Evolutionary conservation across 129 eudicot genomes (phyloP).

Genomic region (Dittrichia graveolens): DNA sequence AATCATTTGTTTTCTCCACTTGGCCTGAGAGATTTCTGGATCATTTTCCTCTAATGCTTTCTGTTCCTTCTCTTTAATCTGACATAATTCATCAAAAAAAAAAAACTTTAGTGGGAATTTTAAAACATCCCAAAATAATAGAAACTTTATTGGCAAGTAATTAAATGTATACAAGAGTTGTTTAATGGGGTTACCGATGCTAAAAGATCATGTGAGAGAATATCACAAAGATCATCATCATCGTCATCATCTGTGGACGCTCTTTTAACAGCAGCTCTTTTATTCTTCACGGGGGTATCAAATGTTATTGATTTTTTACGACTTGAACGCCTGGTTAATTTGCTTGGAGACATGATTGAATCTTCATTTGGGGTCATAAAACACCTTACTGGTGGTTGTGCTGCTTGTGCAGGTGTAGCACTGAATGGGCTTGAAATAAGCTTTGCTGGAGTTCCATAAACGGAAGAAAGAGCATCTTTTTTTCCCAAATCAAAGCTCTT

Average conservation of each 20-base stretch:
- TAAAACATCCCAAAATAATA: neutral
- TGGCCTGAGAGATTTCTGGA: conserved; percentile 83
- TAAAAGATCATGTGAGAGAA: conserved; percentile 55
- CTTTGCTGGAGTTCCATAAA: conserved; percentile 48
- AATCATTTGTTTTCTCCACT: conserved; percentile 59
- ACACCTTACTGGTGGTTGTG: conserved; percentile 49
- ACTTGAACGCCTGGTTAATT: conserved; percentile 51
- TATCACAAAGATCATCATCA: conserved; percentile 48
- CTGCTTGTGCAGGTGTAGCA: conserved; percentile 57
- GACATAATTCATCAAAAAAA: conserved; percentile 14
- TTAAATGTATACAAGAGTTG: neutral
- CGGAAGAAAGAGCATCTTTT: conserved; percentile 26
- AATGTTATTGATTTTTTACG: conserved; percentile 53
- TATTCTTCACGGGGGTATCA: conserved; percentile 55
- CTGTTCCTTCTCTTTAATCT: conserved; percentile 70
- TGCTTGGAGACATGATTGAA: conserved; percentile 40
- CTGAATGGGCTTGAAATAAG: conserved; percentile 56
- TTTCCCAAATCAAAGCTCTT: conserved; percentile 36
- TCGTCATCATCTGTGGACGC: conserved; percentile 13
- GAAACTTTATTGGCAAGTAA: neutral
- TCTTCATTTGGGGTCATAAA: conserved; percentile 63
- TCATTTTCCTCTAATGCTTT: conserved; percentile 55
- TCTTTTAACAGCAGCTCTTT: conserved; percentile 23
- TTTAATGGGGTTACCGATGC: conserved; percentile 55
- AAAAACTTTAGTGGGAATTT: neutral